Base-by-base conservation (phyloP, 306 rosid genomes). In the Casuarina glauca region DNA sequence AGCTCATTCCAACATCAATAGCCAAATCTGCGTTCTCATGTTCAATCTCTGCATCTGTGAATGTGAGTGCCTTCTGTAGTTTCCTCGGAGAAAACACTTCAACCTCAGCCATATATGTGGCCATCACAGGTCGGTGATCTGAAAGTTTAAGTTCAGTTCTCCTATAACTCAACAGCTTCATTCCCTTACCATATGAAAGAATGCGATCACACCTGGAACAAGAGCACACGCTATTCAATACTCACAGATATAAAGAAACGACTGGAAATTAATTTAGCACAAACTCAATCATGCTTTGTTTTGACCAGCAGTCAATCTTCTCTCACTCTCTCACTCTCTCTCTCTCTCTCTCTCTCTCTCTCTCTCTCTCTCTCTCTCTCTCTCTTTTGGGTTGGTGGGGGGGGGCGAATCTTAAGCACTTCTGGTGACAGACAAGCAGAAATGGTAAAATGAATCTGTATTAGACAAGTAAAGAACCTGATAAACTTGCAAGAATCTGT, bases 101-200 rank as follows among this genome's bases (percentile, higher is more conserved):
- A 68, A 90, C 97, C 86, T 94, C 98, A 42, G 89, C 97, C 86
- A 86, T 69, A 42, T 78, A 92, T 54, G 88, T 88, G 55, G 98
- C 96, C 41, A 88, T 90, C 87, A 94, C 98, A 6, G 97, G 98
- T 81, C 98, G 91, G 79, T 94, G 98, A 78, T 94, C 98, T 62
- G 98, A 94, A 80, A 92, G 48, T 81, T 84, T 92, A 10, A 86
- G 81, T 72, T 92, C 99, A 39, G 82, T 45, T 75, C 99, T 87
- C 82, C 87, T 86, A 69, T 96, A 93, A 38, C 76, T 83, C 86
- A 87, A 74, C 77, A 89, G 80, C 79, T 78, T 93, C 89, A 96
- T 78, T 71, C 96, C 97, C 69, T 88, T 91, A 17, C 99, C 99
- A 26, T 81, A 83, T 7, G 97, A 93, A 82, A 96, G 96, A 81